Base-by-base conservation (phyloP, 164 flowering plant species). In the Kingdonia uniflora region DNA sequence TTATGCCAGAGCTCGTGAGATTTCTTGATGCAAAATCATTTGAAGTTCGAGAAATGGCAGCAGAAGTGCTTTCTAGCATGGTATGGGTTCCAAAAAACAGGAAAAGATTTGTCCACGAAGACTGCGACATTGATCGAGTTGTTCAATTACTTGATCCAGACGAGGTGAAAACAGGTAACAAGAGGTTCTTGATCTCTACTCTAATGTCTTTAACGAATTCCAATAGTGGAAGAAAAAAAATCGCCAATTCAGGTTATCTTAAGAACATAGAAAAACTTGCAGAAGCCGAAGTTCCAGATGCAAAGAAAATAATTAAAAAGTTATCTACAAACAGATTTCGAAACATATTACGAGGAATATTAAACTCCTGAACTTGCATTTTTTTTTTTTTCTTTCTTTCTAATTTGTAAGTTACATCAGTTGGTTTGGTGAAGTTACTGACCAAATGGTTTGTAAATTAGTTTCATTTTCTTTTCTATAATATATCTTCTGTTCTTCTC, bases 251-350 rank as follows among this genome's bases (percentile, higher is more conserved):
- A 19, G 84, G 79, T 13, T 75, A 71, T 55, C 20, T 81, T 10
- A 82, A 75, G 43, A 77, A 79, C 72, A 62, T 94, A 13, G 88
- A 89, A 49, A 81, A 76, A 60, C 84, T 94, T 21, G 97, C 97
- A 35, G 85, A 82, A 42, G 74, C 67, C 4, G 89, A 79, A 16
- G 77, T 72, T 63, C 67, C 63, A 0, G 96, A 85, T 65, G 94
- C 96, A 1, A 80, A 79, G 55, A 79, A 59, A 63, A 80, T 87
- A 44, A 72, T 82, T 46, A 72, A 68, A 60, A 85, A 79, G 56
- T 56, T 85, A 40, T 76, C 82, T 0, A 65, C 74, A 10, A 80
- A 71, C 61, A 75, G 77, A 63, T 76, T 89, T 43, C 72, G 74
- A 0, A 74, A 73, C 29, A 63, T 89, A 51, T 57, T 86, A 13